Percentiles rank a stretch among this genome's conserved stretches.
Conservation (phyloP, 1,284 basidiomycete genomes). For the Pseudozyma sp. region DNA sequence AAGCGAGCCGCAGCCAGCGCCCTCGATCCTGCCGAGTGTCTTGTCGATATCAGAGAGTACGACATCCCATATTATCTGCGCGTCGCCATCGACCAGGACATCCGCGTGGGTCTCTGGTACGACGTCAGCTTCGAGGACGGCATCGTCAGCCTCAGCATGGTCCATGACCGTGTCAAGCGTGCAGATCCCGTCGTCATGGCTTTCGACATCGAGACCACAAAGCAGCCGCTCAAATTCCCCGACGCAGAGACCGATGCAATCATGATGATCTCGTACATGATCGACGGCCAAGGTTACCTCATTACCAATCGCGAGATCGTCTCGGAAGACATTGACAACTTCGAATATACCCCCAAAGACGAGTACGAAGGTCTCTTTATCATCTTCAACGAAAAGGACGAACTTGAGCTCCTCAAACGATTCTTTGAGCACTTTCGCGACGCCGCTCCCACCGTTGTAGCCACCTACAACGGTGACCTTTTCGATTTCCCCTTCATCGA, state of each 20-base stretch:
- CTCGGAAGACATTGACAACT: constrained; percentile 96
- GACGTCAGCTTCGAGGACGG: constrained; percentile 82
- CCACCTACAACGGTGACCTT: constrained; percentile 98
- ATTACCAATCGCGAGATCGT: constrained; percentile 99
- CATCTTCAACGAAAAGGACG: constrained; percentile 93
- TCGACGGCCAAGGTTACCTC: constrained; percentile 94
- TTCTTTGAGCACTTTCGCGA: constrained; percentile 96
- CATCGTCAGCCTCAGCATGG: constrained; percentile 79
- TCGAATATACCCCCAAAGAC: constrained; percentile 98
- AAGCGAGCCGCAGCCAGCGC: constrained; percentile 41
- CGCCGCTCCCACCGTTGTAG: constrained; percentile 93
- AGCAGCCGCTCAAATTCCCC: constrained; percentile 97
- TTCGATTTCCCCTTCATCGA: constrained; percentile 99
- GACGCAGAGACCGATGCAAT: constrained; percentile 96
- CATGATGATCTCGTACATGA: constrained; percentile 99
- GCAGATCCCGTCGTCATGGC: constrained; percentile 99
- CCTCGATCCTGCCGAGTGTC: constrained; percentile 85
- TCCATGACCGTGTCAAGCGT: constrained; percentile 91
- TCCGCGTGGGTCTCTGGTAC: constrained; percentile 98
- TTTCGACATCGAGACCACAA: constrained; percentile 98
- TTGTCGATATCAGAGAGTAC: constrained; percentile 94
- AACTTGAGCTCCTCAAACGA: constrained; percentile 77
- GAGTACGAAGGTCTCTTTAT: constrained; percentile 98
- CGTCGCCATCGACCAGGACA: constrained; percentile 97
- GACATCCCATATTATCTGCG: constrained; percentile 98